Evolutionary conservation across 495 filamentous ascomycete genomes (phyloP).

Genomic region (Hyaloscypha finlandica): DNA sequence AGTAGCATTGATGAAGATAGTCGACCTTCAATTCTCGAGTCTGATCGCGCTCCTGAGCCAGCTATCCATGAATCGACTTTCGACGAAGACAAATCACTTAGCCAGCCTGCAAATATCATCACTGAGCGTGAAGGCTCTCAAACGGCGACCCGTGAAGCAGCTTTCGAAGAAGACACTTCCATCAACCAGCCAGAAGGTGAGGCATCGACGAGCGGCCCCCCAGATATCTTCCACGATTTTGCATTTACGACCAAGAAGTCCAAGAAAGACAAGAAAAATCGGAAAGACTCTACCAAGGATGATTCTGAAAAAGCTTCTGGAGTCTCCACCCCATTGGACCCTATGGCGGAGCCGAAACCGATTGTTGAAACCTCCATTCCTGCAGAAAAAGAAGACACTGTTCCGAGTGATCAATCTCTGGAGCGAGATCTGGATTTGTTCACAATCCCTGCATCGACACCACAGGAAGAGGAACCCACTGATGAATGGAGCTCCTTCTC

Average conservation of each 20-base stretch:
- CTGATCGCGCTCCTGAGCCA: background rate
- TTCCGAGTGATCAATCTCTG: background rate
- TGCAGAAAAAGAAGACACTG: background rate
- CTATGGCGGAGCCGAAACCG: conserved; percentile 3
- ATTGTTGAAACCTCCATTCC: background rate
- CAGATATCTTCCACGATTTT: conserved; percentile 25
- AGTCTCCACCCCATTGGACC: conserved; percentile 6
- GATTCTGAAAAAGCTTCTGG: conserved; percentile 13
- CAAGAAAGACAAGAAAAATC: conserved; percentile 34
- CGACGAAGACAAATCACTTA: background rate
- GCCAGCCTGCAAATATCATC: background rate
- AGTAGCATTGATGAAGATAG: background rate
- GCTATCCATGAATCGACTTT: background rate
- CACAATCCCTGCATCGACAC: background rate
- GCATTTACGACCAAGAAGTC: conserved; percentile 31
- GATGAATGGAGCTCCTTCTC: conserved; percentile 19
- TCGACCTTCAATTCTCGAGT: background rate
- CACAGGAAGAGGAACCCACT: conserved; percentile 2
- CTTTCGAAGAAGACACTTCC: background rate
- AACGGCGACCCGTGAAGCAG: background rate
- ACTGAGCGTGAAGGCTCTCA: background rate
- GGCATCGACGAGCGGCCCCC: background rate
- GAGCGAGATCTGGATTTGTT: background rate
- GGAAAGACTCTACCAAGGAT: conserved; percentile 5
- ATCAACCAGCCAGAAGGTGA: conserved; percentile 11